These are phyloP conservation scores for Ensete ventricosum DNA, from an alignment of 176 grass and related monocot genomes.

Conservation along the genomic window DNA sequence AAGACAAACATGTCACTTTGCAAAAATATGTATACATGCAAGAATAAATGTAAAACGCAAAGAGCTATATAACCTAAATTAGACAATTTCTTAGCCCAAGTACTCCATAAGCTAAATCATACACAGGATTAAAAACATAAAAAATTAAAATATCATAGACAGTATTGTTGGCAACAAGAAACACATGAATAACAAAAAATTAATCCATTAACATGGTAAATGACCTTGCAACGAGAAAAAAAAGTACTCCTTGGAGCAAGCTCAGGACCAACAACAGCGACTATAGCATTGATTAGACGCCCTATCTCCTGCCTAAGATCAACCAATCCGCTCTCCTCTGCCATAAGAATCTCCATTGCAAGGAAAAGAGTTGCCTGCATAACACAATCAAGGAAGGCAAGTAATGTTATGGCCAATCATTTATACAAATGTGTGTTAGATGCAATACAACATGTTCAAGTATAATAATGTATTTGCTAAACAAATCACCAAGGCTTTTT, in stretches of 20 bases:
- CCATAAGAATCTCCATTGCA: constrained; percentile 93
- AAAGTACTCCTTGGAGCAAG: constrained; percentile 83
- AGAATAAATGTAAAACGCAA: constrained; percentile 16
- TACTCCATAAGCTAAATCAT: not conserved
- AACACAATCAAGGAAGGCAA: constrained; percentile 31
- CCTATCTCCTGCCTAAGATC: constrained; percentile 93
- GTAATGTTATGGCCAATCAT: constrained; percentile 24
- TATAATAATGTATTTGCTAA: not conserved
- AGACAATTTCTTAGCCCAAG: not conserved
- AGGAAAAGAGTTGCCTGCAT: constrained; percentile 81
- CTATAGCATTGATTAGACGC: constrained; percentile 86
- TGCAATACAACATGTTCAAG: not conserved
- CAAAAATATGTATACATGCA: constrained; percentile 11
- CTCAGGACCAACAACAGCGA: constrained; percentile 96
- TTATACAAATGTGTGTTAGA: constrained; percentile 1
- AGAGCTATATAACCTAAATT: not conserved
- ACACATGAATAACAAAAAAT: not conserved
- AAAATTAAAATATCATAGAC: not conserved
- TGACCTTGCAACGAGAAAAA: constrained; percentile 98
- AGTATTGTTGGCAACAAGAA: not conserved
- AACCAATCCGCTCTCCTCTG: constrained; percentile 82
- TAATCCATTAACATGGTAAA: not conserved
- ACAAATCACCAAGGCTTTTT: too few relatives aligned
- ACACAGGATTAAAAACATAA: too few relatives aligned
- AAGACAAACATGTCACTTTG: constrained; percentile 16